Percentiles rank a stretch among this genome's conserved stretches.
phyloP scores from a whole-genome alignment of 2,329 filamentous ascomycete species.

The Orbilia javanica region DNA sequence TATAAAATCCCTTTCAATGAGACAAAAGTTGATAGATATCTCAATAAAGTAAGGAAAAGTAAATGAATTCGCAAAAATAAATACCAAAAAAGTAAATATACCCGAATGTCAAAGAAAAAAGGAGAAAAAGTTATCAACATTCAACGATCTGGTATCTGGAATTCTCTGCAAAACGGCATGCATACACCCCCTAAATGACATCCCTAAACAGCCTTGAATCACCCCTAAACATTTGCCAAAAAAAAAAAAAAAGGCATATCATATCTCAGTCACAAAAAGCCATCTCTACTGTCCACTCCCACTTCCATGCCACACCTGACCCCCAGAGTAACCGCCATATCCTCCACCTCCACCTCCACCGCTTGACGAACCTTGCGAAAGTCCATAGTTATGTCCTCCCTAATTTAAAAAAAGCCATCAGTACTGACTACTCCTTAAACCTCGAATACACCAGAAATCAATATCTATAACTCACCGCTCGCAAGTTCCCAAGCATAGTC shows the following conservation, averaged over 20 bases:
- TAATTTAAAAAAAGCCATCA: constrained; percentile 4
- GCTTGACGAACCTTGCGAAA: constrained; percentile 30
- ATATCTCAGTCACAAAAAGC: neutral
- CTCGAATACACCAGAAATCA: neutral
- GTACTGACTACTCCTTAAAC: neutral
- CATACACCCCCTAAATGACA: constrained; percentile 9
- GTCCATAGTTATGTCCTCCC: constrained; percentile 58
- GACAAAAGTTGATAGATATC: neutral
- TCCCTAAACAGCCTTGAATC: neutral
- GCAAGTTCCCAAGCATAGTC: constrained; percentile 59
- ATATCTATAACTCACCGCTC: constrained; percentile 51
- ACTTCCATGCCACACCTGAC: constrained; percentile 56
- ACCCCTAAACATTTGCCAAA: neutral
- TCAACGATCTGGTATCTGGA: constrained; percentile 34
- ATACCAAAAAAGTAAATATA: neutral
- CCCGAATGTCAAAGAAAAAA: neutral
- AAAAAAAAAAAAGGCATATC: too few species aligned
- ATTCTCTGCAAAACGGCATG: neutral
- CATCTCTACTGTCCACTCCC: constrained; percentile 45
- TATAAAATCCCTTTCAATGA: neutral
- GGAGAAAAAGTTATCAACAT: neutral
- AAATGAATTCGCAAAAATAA: neutral
- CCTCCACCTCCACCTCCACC: constrained; percentile 28
- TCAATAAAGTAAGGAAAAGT: neutral
- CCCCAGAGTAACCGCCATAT: constrained; percentile 43